Evolutionary conservation across 2,329 filamentous ascomycete genomes (phyloP).

Genomic region (Ceratocystis papillata): DNA sequence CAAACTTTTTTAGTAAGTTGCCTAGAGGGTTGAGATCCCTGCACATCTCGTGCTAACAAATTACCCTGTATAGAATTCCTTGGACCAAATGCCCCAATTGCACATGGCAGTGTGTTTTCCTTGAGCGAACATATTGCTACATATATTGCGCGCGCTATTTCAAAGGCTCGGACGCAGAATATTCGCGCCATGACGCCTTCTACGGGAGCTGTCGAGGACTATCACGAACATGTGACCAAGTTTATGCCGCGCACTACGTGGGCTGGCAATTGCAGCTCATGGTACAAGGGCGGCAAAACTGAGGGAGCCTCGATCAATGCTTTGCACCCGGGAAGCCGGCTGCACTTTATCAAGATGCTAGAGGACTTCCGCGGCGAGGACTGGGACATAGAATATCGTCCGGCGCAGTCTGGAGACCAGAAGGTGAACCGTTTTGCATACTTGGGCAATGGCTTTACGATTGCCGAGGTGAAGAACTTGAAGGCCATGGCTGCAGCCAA

Average conservation of each 20-base stretch:
- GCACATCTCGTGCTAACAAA: conserved; percentile 6
- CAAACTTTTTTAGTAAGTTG: conserved; percentile 45
- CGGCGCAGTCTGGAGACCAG: conserved; percentile 16
- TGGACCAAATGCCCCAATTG: conserved; percentile 43
- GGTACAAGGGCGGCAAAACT: conserved; percentile 40
- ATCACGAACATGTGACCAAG: conserved; percentile 38
- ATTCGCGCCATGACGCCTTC: conserved; percentile 40
- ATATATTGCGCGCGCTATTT: conserved; percentile 41
- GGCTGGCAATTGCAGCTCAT: conserved; percentile 39
- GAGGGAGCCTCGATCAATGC: conserved; percentile 39
- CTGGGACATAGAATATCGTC: conserved; percentile 41
- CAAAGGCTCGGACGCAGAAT: conserved; percentile 41
- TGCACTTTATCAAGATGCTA: conserved; percentile 46
- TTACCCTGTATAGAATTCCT: conserved; percentile 35
- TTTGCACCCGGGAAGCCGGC: conserved; percentile 41
- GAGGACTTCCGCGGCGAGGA: conserved; percentile 42
- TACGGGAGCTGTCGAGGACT: conserved; percentile 40
- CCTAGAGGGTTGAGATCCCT: background rate
- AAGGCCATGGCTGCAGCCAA: conserved; percentile 17
- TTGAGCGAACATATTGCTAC: conserved; percentile 42
- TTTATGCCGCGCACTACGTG: conserved; percentile 47
- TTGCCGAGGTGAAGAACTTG: conserved; percentile 32
- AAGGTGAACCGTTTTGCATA: conserved; percentile 40
- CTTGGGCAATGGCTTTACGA: conserved; percentile 44
- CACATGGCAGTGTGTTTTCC: conserved; percentile 42